Evolutionary conservation across 2,329 filamentous ascomycete genomes (phyloP).

Genomic region (Sporothrix dimorphospora): DNA sequence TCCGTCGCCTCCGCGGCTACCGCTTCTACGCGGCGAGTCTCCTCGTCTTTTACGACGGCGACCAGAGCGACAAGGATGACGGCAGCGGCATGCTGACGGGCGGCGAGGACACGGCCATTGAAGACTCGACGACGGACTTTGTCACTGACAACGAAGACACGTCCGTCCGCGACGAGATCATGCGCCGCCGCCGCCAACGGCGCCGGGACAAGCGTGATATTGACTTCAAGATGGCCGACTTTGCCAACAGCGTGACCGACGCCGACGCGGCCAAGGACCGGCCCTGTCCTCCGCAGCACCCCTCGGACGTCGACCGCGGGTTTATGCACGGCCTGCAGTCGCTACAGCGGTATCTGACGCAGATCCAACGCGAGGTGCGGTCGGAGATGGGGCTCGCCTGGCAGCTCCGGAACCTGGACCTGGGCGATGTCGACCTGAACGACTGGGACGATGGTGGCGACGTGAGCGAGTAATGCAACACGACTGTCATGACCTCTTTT

Average conservation of each 20-base stretch:
- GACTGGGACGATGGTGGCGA: constrained; percentile 38
- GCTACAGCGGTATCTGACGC: constrained; percentile 80
- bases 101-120: constrained; percentile 56
- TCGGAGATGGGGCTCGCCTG: constrained; percentile 52
- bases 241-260: constrained; percentile 94
- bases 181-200: constrained; percentile 33
- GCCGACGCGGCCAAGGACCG: constrained; percentile 68
- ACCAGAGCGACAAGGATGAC: constrained; percentile 51
- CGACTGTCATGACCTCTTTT: neutral
- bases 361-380: constrained; percentile 79
- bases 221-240: constrained; percentile 97
- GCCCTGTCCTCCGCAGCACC: constrained; percentile 79
- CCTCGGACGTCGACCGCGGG: constrained; percentile 79
- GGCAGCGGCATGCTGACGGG: constrained; percentile 43
- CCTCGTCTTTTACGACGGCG: constrained; percentile 95
- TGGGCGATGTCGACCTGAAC: constrained; percentile 28
- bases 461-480: constrained; percentile 41
- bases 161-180: constrained; percentile 9
- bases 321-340: constrained; percentile 84
- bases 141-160: constrained; percentile 61
- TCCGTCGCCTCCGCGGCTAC: constrained; percentile 78
- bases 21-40: constrained; percentile 95
- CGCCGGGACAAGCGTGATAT: constrained; percentile 61
- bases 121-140: constrained; percentile 62
- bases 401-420: constrained; percentile 28